Conservation (phyloP, 768 basidiomycete species). For the Amanita phalloides region DNA sequence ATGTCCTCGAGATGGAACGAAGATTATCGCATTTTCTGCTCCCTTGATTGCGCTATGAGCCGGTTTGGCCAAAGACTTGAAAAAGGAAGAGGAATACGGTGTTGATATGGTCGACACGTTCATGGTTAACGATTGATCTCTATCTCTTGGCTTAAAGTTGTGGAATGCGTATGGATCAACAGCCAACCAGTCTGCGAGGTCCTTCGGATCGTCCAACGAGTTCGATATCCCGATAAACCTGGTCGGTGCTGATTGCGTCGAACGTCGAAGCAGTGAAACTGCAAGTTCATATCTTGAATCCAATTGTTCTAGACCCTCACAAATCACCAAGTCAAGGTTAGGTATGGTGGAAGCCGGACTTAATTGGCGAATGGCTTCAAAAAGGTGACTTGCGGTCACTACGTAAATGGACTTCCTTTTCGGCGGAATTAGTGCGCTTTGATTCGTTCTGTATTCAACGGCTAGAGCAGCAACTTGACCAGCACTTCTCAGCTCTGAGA, state of each 20-base stretch:
- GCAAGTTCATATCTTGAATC: slow-evolving; percentile 75
- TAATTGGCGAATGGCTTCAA: slow-evolving; percentile 28
- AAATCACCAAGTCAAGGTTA: slow-evolving; percentile 57
- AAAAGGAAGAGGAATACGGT: slow-evolving; percentile 75
- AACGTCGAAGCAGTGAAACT: slow-evolving; percentile 59
- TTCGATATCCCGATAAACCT: slow-evolving; percentile 71
- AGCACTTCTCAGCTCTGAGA: slow-evolving; percentile 38
- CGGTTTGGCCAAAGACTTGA: slow-evolving; percentile 90
- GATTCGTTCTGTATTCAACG: slow-evolving; percentile 22
- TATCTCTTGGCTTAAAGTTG: slow-evolving; percentile 73
- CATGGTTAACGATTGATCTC: slow-evolving; percentile 67
- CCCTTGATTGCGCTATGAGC: slow-evolving; percentile 64
- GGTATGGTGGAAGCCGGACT: slow-evolving; percentile 17
- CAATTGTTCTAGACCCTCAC: slow-evolving; percentile 80
- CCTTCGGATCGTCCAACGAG: slow-evolving; percentile 72
- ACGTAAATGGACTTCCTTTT: slow-evolving; percentile 41
- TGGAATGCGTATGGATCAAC: slow-evolving; percentile 54
- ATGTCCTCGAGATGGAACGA: slow-evolving; percentile 79
- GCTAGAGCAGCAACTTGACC: slow-evolving; percentile 28
- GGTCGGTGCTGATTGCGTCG: slow-evolving; percentile 47
- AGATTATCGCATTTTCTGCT: slow-evolving; percentile 57
- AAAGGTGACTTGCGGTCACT: slow-evolving; percentile 41
- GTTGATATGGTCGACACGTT: slow-evolving; percentile 74
- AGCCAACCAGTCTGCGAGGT: slow-evolving; percentile 77
- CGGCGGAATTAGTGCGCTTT: slow-evolving; percentile 24